These are phyloP conservation scores for Besnoitia besnoiti DNA, from an alignment of 169 alveolate genomes.

Conservation along the genomic window DNA sequence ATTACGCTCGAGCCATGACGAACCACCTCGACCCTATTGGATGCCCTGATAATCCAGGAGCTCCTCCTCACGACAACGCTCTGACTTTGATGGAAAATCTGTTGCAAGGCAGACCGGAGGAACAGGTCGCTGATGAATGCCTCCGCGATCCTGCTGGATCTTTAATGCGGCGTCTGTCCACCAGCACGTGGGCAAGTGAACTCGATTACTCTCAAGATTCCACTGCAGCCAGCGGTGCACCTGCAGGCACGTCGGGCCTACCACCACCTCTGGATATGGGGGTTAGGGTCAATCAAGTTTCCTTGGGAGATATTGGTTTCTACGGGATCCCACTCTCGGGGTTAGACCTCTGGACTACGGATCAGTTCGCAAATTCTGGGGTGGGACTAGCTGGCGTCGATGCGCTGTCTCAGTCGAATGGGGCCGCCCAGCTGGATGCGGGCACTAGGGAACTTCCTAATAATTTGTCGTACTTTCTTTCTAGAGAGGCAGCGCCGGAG, in stretches of 20 bases:
- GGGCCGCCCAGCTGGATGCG: background rate
- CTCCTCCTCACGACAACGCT: background rate
- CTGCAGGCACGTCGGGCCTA: background rate
- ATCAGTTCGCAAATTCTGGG: background rate
- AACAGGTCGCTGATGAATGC: background rate
- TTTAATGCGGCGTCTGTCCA: slow-evolving; percentile 9
- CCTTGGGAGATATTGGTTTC: background rate
- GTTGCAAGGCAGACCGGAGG: background rate
- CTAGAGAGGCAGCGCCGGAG: background rate
- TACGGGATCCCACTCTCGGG: slow-evolving; percentile 1
- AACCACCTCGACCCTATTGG: background rate
- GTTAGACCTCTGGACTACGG: background rate
- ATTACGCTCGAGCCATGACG: background rate
- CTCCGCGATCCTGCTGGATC: background rate
- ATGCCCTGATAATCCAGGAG: background rate
- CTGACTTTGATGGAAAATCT: background rate
- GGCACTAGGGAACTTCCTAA: background rate
- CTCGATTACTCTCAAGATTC: slow-evolving; percentile 12
- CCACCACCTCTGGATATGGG: background rate
- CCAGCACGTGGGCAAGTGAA: background rate
- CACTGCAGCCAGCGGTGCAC: background rate
- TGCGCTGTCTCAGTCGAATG: background rate
- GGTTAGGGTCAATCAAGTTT: background rate
- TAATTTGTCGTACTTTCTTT: background rate
- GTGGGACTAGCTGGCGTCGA: background rate